Evolutionary conservation across 352 stramenopile genomes (phyloP).

Genomic region (Globisporangium radiosum): DNA sequence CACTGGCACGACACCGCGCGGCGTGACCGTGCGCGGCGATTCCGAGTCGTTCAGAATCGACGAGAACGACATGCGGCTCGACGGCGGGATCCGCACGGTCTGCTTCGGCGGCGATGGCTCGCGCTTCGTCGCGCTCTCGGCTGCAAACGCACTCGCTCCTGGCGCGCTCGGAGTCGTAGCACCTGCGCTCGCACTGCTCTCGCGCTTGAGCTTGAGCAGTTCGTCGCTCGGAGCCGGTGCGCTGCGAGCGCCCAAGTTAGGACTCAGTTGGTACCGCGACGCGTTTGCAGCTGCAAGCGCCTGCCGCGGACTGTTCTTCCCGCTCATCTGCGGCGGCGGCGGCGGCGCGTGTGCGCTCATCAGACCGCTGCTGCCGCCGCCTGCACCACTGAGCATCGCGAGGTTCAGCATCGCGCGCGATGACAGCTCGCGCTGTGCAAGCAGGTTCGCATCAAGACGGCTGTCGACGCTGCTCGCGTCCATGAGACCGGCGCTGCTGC

Average conservation of each 20-base stretch:
- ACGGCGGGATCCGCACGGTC: conserved; percentile 23
- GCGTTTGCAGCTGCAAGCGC: conserved; percentile 1
- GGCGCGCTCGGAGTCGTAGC: not conserved
- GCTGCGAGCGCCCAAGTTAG: conserved; percentile 1
- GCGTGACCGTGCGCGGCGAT: conserved; percentile 22
- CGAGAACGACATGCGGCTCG: conserved; percentile 86
- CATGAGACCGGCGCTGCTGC: not conserved
- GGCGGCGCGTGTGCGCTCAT: conserved; percentile 10
- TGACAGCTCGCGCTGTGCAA: conserved; percentile 33
- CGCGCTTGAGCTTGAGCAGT: not conserved
- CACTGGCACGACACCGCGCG: conserved; percentile 7
- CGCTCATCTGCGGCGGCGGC: conserved; percentile 4
- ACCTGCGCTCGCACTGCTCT: not conserved
- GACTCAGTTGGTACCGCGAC: conserved; percentile 13
- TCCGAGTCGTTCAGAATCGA: conserved; percentile 86
- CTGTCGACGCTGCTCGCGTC: conserved; percentile 13
- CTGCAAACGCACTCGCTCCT: not conserved
- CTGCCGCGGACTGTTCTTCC: conserved; percentile 13
- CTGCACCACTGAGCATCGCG: conserved; percentile 40
- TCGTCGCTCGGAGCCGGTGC: not conserved
- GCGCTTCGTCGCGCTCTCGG: not conserved
- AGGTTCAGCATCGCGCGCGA: conserved; percentile 55
- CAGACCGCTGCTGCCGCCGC: conserved; percentile 8
- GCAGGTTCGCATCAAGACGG: conserved; percentile 11
- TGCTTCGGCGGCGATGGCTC: conserved; percentile 13